Base-by-base conservation (phyloP, 306 rosid species). In the Lithocarpus polystachyus region DNA sequence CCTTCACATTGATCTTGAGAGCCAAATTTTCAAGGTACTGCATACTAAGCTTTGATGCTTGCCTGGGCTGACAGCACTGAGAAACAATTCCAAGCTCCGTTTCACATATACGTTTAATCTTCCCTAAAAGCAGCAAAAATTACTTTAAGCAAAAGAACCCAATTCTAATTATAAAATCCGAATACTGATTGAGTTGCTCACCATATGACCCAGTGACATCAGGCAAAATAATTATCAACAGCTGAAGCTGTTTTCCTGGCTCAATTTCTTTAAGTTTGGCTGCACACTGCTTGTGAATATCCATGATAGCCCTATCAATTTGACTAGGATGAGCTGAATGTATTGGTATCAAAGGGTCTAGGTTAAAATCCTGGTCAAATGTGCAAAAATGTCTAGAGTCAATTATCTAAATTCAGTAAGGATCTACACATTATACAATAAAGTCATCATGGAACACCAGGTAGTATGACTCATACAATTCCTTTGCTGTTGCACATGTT, bases 1-100 rank as follows among this genome's bases (percentile, higher is more conserved):
- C 98, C 99, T 94, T 94, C 0, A 92, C 97, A 77, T 94, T 94
- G 0, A 94, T 88, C 81, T 94, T 94, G 0, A 94, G 88, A 1
- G 97, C 8, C 43, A 94, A 28, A 84, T 94, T 94, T 76, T 94
- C 99, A 23, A 94, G 84, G 61, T 94, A 94, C 24, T 91, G 95
- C 45, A 26, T 82, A 2, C 33, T 75, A 24, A 81, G 22, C 77
- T 59, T 87, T 0, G 2, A 0, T 0, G 83, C 90, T 54, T 84
- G 78, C 56, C 1, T 86, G 0, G 99, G 97, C 2, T 71, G 85
- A 76, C 89, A 87, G 77, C 99, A 94, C 54, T 94, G 99, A 4
- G 97, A 79, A 10, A 94, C 95, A 18, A 94, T 94, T 35, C 97
- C 99, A 0, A 92, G 72, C 23, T 92, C 97, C 0, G 99, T 92